A percentile compares a stretch with the other conserved stretches of the same genome.
Conservation (phyloP, 176 grass and related monocot genomes). For the Phoenix dactylifera region DNA sequence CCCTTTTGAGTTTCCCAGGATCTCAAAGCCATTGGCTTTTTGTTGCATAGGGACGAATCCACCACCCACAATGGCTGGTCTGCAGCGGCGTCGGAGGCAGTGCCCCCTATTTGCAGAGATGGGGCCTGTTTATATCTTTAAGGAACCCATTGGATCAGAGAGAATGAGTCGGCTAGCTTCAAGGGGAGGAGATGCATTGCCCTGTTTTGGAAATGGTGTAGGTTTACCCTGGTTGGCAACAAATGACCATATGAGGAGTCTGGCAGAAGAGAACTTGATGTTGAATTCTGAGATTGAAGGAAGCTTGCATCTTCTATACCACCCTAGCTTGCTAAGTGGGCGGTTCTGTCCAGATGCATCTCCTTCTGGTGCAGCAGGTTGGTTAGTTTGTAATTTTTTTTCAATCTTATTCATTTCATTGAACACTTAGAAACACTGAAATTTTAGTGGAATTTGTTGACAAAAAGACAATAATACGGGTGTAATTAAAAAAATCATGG, state of each 20-base stretch:
- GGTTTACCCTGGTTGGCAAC: constrained; percentile 76
- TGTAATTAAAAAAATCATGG: too few species aligned
- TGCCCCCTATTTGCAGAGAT: constrained; percentile 95
- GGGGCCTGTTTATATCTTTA: constrained; percentile 96
- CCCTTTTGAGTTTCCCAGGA: constrained; percentile 83
- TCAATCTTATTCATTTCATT: background rate
- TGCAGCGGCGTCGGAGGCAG: constrained; percentile 76
- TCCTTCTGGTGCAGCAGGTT: constrained; percentile 91
- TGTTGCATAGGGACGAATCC: constrained; percentile 95
- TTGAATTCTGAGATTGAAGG: constrained; percentile 64
- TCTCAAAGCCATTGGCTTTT: constrained; percentile 83
- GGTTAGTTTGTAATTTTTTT: constrained; percentile 5
- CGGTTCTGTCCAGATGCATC: constrained; percentile 93
- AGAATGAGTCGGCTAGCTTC: constrained; percentile 63
- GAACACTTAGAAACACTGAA: background rate
- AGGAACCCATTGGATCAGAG: constrained; percentile 79
- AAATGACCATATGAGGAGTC: constrained; percentile 47
- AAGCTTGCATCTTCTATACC: constrained; percentile 82
- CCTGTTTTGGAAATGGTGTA: constrained; percentile 88
- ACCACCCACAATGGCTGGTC: constrained; percentile 88
- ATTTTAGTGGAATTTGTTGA: too few species aligned
- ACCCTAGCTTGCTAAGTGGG: constrained; percentile 71
- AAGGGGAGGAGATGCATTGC: constrained; percentile 63
- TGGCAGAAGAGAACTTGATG: constrained; percentile 49
- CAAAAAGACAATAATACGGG: too few species aligned